Base-by-base conservation (phyloP, 2,329 filamentous ascomycete genomes). In the Stemphylium beticola region DNA sequence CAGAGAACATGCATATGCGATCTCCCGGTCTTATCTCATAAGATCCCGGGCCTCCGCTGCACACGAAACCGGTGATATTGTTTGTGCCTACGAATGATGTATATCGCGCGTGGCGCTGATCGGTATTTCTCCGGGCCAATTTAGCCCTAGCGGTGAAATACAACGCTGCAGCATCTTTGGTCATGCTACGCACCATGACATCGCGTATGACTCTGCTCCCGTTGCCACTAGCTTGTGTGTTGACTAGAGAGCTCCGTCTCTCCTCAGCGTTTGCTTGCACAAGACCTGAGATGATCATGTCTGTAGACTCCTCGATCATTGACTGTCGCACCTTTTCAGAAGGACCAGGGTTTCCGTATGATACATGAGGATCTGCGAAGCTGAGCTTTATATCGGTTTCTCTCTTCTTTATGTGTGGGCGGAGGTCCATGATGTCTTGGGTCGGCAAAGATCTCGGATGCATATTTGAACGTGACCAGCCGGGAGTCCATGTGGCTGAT, bases 21-120 rank as follows among this genome's bases (percentile, higher is more conserved):
- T 59, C 53, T 7, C 48, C 53, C 4, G 51, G 26, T 2, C 33
- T 33, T 4, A 55, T 37, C 15, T 60, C 50, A 1, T 45, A 53
- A 1, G 49, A 49, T 3, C 47, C 49, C 2, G 42, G 40, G 1
- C 46, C 51, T 11, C 48, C 59, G 15, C 51, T 37, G 10, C 56
- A 60, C 1, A 46, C 46, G 12, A 61, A 22, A 14, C 59, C 59
- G 20, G 44, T 57, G 7, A 59, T 53, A 11, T 42, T 41, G n/a
- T 61, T 53, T 3, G 56, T 60, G 12, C 59, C 59, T 0, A 52
- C 38, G 20, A 61, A 60, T 10, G 53, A 52, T 4, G 53, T 54
- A 17, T 57, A 60, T 1, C 44, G 46, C 12, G 38, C 46, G 9
- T 54, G 49, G 17, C 39, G 47, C 9, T 53, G 36, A 4, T 57